phyloP scores from a whole-genome alignment of 306 rosid species.

The Quercus suber region DNA sequence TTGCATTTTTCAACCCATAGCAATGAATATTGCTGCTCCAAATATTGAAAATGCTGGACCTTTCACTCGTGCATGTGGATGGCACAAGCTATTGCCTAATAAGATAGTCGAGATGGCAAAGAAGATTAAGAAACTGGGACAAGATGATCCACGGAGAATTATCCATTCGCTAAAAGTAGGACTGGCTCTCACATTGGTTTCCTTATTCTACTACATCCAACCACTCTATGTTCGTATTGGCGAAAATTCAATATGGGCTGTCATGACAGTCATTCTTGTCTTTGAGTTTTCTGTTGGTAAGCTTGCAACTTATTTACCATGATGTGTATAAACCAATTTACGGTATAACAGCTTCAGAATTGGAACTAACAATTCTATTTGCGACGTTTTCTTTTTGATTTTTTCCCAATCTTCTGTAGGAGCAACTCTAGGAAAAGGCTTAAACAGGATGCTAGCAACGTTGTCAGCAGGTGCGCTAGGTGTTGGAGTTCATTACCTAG shows the following conservation, averaged over 20 bases:
- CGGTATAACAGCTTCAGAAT: no score
- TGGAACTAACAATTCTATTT: neutral
- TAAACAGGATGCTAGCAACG: slow-evolving; percentile 29
- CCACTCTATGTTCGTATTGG: slow-evolving; percentile 25
- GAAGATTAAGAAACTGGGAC: slow-evolving; percentile 20
- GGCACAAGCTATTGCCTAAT: neutral
- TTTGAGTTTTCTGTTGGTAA: slow-evolving; percentile 29
- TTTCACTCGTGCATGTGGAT: neutral
- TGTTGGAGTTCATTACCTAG: slow-evolving; percentile 25
- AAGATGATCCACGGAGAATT: slow-evolving; percentile 25
- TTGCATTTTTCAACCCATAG: neutral
- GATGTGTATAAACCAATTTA: neutral
- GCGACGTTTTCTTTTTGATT: neutral
- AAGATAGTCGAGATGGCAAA: neutral
- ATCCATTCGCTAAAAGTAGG: slow-evolving; percentile 32
- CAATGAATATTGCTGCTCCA: neutral
- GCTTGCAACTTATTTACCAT: neutral
- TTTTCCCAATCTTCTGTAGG: slow-evolving; percentile 3
- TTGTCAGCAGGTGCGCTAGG: slow-evolving; percentile 24
- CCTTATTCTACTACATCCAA: slow-evolving; percentile 10
- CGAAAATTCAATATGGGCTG: slow-evolving; percentile 23
- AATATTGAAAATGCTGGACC: neutral
- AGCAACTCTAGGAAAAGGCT: slow-evolving; percentile 30
- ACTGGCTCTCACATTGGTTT: slow-evolving; percentile 17
- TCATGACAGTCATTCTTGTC: slow-evolving; percentile 21